Base-by-base conservation (phyloP, 495 filamentous ascomycete genomes). In the Poronia punctata region DNA sequence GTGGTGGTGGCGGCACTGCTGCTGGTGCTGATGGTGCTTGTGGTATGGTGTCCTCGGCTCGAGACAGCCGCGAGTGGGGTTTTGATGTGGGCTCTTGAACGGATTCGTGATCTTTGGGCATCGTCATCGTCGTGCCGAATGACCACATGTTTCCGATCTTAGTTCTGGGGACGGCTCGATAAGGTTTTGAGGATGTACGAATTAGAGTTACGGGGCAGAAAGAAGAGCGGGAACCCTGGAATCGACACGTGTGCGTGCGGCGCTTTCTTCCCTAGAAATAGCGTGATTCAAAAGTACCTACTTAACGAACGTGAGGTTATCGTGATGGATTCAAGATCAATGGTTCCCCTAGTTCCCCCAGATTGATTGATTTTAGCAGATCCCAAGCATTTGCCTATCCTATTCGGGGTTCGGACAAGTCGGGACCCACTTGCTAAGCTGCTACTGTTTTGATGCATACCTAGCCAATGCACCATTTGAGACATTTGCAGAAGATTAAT, bases 111-210 rank as follows among this genome's bases (percentile, higher is more conserved):
- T 59, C 55, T 34, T 51, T 56, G 11, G 55, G 52, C 46, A 59
- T 49, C 8, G 55, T 59, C 55, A 56, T 59, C 4, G 55, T 59
- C 18, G 52, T 59, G 37, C 55, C 55, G 41, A 59, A 59, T 7
- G 55, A 59, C 55, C 55, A 59, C 55, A 59, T 53, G n/a, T n/a
- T n/a, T n/a, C n/a, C n/a, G n/a, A n/a, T 43, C 7, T 32, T 38
- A 22, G 16, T 33, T 12, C 7, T 16, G 23, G 22, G 11, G 35
- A 3, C 7, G 14, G 12, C 22, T 16, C 6, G 12, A 16, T 16
- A 16, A 15, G 17, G 7, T 9, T 24, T 22, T 16, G 21, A 9
- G 34, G 25, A 36, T 20, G 9, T 36, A 22, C 10, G 7, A 11
- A 11, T 11, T 35, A 15, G 7, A 17, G 35, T 9, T 12, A 24